Evolutionary conservation across 2,329 filamentous ascomycete species (phyloP), one percentile per base, ranked within the genome.

Genomic region (Microcyclospora pomicola): DNA sequence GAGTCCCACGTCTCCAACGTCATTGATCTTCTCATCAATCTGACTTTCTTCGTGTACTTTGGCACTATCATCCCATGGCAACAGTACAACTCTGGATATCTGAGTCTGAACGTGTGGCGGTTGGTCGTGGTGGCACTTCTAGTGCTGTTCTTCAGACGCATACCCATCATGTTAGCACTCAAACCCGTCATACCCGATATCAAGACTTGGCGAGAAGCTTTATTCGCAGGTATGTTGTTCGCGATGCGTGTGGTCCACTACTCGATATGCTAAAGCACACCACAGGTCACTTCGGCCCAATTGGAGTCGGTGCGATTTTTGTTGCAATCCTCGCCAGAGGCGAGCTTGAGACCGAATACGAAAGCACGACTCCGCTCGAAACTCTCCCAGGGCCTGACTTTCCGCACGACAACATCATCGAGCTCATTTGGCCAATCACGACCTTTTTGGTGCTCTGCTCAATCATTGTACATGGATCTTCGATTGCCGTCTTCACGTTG

Each of bases 1-100:
- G 91, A 98, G 61, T 88, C 91, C 0, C 91, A 96, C 59, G 91
- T 98, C 9, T 96, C 88, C 59, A 96, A 98, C 75, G 91, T 98
- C 58, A 98, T 98, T 55, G 91, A 98, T 68, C 63, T 98, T 59
- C 68, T 98, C 43, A 78, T 98, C 66, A 98, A 98, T 62, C 73
- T 98, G 76, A 75, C 88, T 2, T 98, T 96, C 62, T 98, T 98
- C 60, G 91, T 98, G 50, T 98, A 91, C 59, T 82, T 98, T 47
- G 91, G 91, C 37, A 85, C 91, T 38, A 95, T 98, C 59, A 91
- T 98, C 44, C 91, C 91, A 1, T 98, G 91, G 91, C 75, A 81
- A 51, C 78, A 85, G 58, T 98, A 78, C 71, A 94, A 96, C 65
- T 69, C 77, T 42, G 67, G 72, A 1, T 37, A 60, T 35, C 67